Base-by-base conservation (phyloP, 2,329 filamentous ascomycete genomes). In the Chaetothyriales sp. region DNA sequence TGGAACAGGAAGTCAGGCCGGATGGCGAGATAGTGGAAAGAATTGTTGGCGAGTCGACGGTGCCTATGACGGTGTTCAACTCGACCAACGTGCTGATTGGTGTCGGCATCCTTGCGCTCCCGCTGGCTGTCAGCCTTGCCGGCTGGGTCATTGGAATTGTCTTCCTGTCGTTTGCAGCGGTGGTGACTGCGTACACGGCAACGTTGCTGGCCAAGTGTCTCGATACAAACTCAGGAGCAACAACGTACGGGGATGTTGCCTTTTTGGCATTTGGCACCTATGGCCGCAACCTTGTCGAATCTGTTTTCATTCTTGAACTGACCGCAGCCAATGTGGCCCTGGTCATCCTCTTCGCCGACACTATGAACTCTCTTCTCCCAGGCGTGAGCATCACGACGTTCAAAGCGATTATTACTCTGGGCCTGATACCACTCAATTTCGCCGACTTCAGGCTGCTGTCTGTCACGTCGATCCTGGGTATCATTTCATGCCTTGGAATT, bases 41-140 rank as follows among this genome's bases (percentile, higher is more conserved):
- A 2, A 82, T 95, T 2, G 85, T 94, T 56, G 90, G 90, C 43
- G 89, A 94, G 70, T 94, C 88, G n/a, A 98, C 90, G 1, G 75
- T 97, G 15, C 89, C 89, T 0, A 90, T 97, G 70, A 97, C 90
- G 5, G 78, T 95, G 56, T 94, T 97, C 74, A 98, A 98, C 69
- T 94, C 88, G 2, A 90, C 90, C 65, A 95, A 95, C 59, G 87
- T 94, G 48, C 72, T 95, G 54, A 90, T 95, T 55, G 89, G 89
- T 15, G 83, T 98, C 28, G 90, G 90, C 0, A 72, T 98, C 28
- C 75, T 98, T 48, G 94, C 87, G 67, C 73, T 98, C 50, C 92
- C 90, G 5, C 77, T 97, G 63, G 90, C 86, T 5, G 74, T 97
- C 62, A 87, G 83, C 62, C 89, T 94, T 66, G 82, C 86, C 10